Conservation (phyloP, 768 basidiomycete species). For the Clitopilus hobsonii region DNA sequence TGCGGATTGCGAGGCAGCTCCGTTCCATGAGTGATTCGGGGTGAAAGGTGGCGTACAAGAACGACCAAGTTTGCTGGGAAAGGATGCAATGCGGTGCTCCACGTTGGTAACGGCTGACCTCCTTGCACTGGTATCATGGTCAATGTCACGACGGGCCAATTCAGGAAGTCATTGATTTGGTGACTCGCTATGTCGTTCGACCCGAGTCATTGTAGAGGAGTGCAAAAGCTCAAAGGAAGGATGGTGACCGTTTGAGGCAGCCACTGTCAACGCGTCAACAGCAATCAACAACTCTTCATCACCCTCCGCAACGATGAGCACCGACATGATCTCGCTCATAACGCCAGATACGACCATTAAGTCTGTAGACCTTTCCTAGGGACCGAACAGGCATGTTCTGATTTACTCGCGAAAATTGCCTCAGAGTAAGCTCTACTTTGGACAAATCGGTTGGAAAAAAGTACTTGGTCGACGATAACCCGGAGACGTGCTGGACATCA, state of each 20-base stretch:
- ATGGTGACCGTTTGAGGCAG: not conserved
- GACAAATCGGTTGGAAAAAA: slow-evolving; percentile 73
- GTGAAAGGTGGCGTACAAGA: too few relatives aligned
- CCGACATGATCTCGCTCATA: slow-evolving; percentile 32
- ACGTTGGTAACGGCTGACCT: too few relatives aligned
- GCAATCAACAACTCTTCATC: not conserved
- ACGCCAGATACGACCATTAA: slow-evolving; percentile 44
- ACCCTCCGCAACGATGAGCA: slow-evolving; percentile 10
- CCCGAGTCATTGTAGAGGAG: too few relatives aligned
- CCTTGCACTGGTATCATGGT: too few relatives aligned
- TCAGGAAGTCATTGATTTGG: too few relatives aligned
- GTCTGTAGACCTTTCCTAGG: slow-evolving; percentile 24
- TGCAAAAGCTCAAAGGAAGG: not conserved
- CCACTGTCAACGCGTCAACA: not conserved
- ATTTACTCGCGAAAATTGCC: slow-evolving; percentile 1
- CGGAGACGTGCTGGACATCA: slow-evolving; percentile 85
- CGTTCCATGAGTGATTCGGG: too few relatives aligned
- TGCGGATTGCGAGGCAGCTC: too few relatives aligned
- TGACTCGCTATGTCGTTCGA: too few relatives aligned
- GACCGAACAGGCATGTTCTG: not conserved
- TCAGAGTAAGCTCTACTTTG: slow-evolving; percentile 75
- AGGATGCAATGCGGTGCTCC: too few relatives aligned
- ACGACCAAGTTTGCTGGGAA: too few relatives aligned
- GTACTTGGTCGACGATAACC: slow-evolving; percentile 60
- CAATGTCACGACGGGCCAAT: too few relatives aligned